Base-by-base conservation (phyloP, 1,284 basidiomycete genomes). In the Irpex rosettiformis region DNA sequence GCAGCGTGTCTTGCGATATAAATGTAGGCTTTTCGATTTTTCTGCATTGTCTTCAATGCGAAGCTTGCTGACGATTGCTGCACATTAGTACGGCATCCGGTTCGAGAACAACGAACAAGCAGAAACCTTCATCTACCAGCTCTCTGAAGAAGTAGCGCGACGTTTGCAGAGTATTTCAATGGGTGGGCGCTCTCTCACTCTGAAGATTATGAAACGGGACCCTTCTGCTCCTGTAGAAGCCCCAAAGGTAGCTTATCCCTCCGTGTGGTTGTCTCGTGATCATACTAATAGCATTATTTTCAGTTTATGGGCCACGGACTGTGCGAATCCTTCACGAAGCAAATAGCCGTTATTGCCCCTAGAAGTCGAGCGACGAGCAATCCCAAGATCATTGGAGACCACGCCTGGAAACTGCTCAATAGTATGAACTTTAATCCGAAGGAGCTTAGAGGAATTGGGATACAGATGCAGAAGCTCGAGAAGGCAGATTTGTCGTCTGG, bases 241-340 rank as follows among this genome's bases (percentile, higher is more conserved):
- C n/a, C 89, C 96, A 0, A 99, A 98, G 80, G 91, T 91, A 64
- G 33, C 16, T 45, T 73, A 16, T 11, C 13, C 22, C 18, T 24
- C 13, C n/a, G n/a, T n/a, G n/a, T n/a, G n/a, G n/a, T 16, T 28
- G 10, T n/a, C 24, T 37, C 48, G 13, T 27, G 22, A 8, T 51
- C 27, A 11, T 11, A 11, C 27, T 28, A 25, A 28, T 24, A 51
- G 6, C 55, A 4, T 25, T 13, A n/a, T 3, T 69, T 3, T 45
- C 8, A 94, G 91, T 98, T 98, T 64, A 80, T 98, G 64, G 96
- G 96, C 0, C 96, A 98, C 67, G 96, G 96, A 1, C 74, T 82
- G 8, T 98, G 95, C 71, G 88, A 95, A 56, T 81, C 86, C 0
- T 91, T 89, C 75, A 94, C 86, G 70, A 91, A 89, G 69, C 90